Percentiles rank a stretch among this genome's conserved stretches.
Evolutionary conservation across 2,329 filamentous ascomycete species (phyloP).

Genomic region (Exophiala spinifera): DNA sequence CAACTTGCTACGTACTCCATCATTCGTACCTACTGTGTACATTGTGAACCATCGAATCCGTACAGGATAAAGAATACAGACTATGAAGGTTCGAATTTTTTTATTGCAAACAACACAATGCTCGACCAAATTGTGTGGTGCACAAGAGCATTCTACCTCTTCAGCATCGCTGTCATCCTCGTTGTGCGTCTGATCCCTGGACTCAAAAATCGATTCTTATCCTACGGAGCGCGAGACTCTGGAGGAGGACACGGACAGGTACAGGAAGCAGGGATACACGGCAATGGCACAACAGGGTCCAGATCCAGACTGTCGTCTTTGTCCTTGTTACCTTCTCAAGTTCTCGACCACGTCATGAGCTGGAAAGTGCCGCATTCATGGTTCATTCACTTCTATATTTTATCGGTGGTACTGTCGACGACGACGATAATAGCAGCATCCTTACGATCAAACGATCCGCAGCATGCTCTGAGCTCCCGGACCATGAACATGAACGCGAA

Average conservation of each 20-base stretch:
- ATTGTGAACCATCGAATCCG: too few relatives aligned
- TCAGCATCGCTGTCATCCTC: constrained; percentile 42
- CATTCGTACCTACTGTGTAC: too few relatives aligned
- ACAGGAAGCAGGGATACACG: too few relatives aligned
- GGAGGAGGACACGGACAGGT: too few relatives aligned
- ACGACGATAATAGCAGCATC: too few relatives aligned
- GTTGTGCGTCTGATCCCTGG: constrained; percentile 50
- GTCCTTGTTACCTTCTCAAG: neutral
- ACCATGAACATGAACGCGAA: too few relatives aligned
- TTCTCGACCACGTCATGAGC: constrained; percentile 52
- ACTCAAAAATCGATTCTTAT: constrained; percentile 55
- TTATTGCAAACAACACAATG: neutral
- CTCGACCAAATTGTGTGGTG: constrained; percentile 9
- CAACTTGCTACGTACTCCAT: too few relatives aligned
- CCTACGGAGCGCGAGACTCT: constrained; percentile 55
- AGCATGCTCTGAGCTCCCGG: too few relatives aligned
- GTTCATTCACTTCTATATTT: constrained; percentile 83
- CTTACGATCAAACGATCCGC: constrained; percentile 49
- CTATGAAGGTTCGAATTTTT: neutral
- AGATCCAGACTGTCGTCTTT: too few relatives aligned
- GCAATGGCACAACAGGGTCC: neutral
- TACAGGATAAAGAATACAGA: too few relatives aligned
- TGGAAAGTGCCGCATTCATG: constrained; percentile 77
- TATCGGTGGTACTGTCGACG: constrained; percentile 65
- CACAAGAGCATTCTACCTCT: constrained; percentile 25